phyloP scores from a whole-genome alignment of 768 basidiomycete species.

The Gautieria morchelliformis region DNA sequence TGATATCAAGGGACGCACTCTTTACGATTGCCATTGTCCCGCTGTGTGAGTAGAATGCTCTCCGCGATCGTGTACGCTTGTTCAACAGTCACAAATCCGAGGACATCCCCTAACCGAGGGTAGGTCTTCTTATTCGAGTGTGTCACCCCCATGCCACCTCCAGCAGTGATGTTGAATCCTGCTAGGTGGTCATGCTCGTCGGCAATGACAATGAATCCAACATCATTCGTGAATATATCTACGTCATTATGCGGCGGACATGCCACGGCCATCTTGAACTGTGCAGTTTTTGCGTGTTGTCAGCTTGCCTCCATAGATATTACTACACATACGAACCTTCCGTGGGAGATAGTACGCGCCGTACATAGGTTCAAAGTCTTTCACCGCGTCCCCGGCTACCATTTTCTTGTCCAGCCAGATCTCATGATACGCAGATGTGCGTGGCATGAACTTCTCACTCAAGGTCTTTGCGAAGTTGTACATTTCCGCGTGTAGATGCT shows the following conservation, averaged over 20 bases:
- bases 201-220: conserved; percentile 94
- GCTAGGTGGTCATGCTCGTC: conserved; percentile 62
- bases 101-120: conserved; percentile 75
- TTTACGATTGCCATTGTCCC: conserved; percentile 90
- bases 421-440: conserved; percentile 92
- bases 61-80: conserved; percentile 84
- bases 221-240: conserved; percentile 90
- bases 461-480: conserved; percentile 76
- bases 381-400: conserved; percentile 86
- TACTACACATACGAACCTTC: conserved; percentile 44
- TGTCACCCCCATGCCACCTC: conserved; percentile 99
- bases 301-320: neutral
- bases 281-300: conserved; percentile 5
- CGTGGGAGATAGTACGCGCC: conserved; percentile 95
- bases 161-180: conserved; percentile 91
- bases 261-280: conserved; percentile 97
- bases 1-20: conserved; percentile 47
- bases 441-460: conserved; percentile 80
- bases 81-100: conserved; percentile 88
- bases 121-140: conserved; percentile 99
- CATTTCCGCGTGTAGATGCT: conserved; percentile 76
- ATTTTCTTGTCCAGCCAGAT: conserved; percentile 99
- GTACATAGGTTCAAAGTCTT: conserved; percentile 95
- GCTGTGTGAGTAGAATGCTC: conserved; percentile 86
- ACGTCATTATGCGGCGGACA: conserved; percentile 96